Evolutionary conservation across 2,329 filamentous ascomycete genomes (phyloP), one percentile per base, ranked within the genome.

Genomic region (Fusarium tuaranense): DNA sequence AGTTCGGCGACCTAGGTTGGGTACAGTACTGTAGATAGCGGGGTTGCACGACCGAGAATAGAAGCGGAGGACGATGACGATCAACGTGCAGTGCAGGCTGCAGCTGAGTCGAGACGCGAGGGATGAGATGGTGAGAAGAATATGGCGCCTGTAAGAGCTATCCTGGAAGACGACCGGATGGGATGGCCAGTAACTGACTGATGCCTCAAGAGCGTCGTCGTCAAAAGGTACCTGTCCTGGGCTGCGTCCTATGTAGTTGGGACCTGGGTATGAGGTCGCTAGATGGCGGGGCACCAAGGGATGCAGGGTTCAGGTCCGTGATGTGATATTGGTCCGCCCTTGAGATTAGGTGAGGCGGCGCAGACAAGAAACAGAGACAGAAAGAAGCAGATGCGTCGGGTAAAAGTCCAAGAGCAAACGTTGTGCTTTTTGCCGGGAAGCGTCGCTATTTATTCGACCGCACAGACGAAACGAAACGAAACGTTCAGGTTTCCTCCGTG

Each of bases 281-380:
- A 41, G 44, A 71, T 71, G 61, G 71, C 61, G 68, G 71, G 68
- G 71, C 69, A 58, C 36, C 32, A 18, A 48, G 41, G 69, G 61
- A 75, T 72, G 72, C 72, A 74, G 72, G 72, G 72, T 72, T 74
- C 71, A 75, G 72, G 58, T 67, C 65, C 68, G 65, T 72, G 59
- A 74, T 74, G 71, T 66, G 64, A 73, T 74, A 55, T 44, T 58
- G 30, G 55, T 55, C 46, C 57, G 62, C 60, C 60, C 63, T 71
- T 59, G 55, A 41, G 69, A 72, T 67, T 69, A 74, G 69, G 65
- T 63, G 71, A 73, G 68, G 62, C 67, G 61, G 39, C 62, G 36
- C 57, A 44, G 59, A 53, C 34, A 48, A 48, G 44, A 48, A 8
- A 2, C 20, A 46, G 44, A 46, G 20, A 22, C 44, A 16, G 46